These are phyloP conservation scores for Bothriochloa decipiens DNA, from an alignment of 176 grass and related monocot species.

Conservation along the genomic window DNA sequence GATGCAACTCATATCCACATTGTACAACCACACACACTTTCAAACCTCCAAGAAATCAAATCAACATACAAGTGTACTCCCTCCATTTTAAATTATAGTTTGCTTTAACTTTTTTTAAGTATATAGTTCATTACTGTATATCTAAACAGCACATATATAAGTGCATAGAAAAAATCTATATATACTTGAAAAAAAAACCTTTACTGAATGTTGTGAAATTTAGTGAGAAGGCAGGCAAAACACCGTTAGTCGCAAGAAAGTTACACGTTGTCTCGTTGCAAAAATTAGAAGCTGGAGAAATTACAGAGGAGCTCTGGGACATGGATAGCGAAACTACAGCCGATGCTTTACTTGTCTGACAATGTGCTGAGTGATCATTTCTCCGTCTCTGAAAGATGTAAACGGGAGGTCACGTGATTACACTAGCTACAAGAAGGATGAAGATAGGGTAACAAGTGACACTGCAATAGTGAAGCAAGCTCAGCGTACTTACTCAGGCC, in stretches of 20 bases:
- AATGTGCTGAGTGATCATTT: constrained; percentile 12
- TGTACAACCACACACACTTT: constrained; percentile 24
- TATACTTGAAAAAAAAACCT: neutral
- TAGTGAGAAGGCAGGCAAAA: constrained; percentile 12
- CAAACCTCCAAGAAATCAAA: constrained; percentile 1
- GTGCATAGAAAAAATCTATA: too few relatives aligned
- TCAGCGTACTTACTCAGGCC: constrained; percentile 49
- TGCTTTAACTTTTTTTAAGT: too few relatives aligned
- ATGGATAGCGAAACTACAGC: constrained; percentile 19
- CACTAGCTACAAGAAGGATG: neutral
- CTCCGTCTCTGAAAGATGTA: constrained; percentile 37
- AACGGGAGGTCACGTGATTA: neutral
- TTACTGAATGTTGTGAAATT: neutral
- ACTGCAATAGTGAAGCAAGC: neutral
- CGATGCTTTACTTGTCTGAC: neutral
- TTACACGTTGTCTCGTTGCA: constrained; percentile 31
- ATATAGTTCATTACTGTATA: too few relatives aligned
- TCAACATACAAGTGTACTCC: constrained; percentile 14
- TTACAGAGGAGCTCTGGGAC: constrained; percentile 29
- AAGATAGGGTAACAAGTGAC: neutral
- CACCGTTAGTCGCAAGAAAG: neutral
- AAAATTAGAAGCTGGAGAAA: constrained; percentile 25
- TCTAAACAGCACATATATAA: too few relatives aligned
- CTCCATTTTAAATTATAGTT: too few relatives aligned
- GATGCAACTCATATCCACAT: neutral